phyloP scores from a whole-genome alignment of 305 asterid species.

The Fraxinus angustifolia region DNA sequence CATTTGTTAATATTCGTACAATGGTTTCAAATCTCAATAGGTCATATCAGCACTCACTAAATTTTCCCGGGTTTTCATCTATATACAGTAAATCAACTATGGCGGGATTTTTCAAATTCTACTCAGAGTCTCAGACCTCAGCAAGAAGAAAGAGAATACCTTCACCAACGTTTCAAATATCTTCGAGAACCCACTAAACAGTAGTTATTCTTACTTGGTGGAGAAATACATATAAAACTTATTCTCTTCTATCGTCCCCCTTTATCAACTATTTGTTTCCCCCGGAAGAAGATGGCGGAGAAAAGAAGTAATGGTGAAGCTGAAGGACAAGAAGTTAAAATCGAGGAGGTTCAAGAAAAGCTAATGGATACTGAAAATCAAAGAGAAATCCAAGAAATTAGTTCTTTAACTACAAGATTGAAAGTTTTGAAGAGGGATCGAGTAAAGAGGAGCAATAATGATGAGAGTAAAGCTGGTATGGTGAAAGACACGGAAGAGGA shows the following conservation, averaged over 20 bases:
- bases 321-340: background rate
- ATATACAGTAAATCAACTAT: background rate
- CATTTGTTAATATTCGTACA: background rate
- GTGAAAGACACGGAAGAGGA: background rate
- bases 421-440: background rate
- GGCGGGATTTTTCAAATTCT: background rate
- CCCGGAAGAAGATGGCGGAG: background rate
- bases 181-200: background rate
- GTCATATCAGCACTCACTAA: background rate
- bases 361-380: background rate
- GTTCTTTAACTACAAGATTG: slow-evolving; percentile 9
- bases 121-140: background rate
- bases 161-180: background rate
- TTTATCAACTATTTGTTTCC: background rate
- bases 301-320: background rate
- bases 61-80: background rate
- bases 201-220: background rate
- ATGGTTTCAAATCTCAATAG: background rate
- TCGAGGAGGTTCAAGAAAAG: background rate
- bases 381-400: background rate
- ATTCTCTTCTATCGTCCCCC: background rate
- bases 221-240: background rate
- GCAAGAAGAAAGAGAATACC: background rate
- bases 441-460: background rate
- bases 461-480: background rate